Percentiles rank a stretch among this genome's conserved stretches.
Conservation (phyloP, 2,329 filamentous ascomycete genomes). For the Paecilomyces variotii region DNA sequence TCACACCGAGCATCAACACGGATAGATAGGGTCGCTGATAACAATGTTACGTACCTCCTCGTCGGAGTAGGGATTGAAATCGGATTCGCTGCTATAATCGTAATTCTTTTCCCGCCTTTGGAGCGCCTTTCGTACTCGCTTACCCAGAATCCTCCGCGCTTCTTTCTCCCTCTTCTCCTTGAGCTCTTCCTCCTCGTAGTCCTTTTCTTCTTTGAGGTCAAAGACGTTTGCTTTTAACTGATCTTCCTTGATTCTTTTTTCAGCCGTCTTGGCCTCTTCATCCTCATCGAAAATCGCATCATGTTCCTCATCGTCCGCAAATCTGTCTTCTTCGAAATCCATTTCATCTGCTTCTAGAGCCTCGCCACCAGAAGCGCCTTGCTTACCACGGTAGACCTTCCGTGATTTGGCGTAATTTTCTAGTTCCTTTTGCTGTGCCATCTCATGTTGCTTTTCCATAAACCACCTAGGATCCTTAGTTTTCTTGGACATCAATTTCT, state of each 20-base stretch:
- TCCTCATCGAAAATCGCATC: conserved; percentile 73
- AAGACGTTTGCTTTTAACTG: conserved; percentile 86
- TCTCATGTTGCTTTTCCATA: conserved; percentile 52
- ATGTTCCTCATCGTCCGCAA: conserved; percentile 82
- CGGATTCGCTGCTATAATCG: conserved; percentile 70
- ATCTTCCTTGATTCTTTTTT: conserved; percentile 66
- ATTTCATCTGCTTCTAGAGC: conserved; percentile 57
- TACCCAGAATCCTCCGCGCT: conserved; percentile 62
- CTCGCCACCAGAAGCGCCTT: conserved; percentile 36
- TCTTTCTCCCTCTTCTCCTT: conserved; percentile 57
- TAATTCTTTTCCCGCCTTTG: conserved; percentile 78
- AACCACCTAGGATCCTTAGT: conserved; percentile 72
- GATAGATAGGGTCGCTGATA: conserved; percentile 11
- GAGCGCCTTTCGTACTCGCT: conserved; percentile 69
- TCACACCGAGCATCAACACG: background rate
- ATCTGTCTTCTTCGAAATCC: conserved; percentile 63
- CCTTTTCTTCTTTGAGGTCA: conserved; percentile 65
- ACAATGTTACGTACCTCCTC: conserved; percentile 35
- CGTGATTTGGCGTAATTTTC: conserved; percentile 45
- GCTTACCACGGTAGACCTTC: conserved; percentile 39
- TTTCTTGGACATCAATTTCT: conserved; percentile 74
- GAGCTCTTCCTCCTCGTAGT: conserved; percentile 60
- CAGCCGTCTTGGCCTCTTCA: conserved; percentile 66
- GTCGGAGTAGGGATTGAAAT: conserved; percentile 50
- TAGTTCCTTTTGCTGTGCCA: conserved; percentile 49